These are phyloP conservation scores for Globisporangium mamillatum DNA, from an alignment of 352 stramenopile genomes.

Conservation along the genomic window DNA sequence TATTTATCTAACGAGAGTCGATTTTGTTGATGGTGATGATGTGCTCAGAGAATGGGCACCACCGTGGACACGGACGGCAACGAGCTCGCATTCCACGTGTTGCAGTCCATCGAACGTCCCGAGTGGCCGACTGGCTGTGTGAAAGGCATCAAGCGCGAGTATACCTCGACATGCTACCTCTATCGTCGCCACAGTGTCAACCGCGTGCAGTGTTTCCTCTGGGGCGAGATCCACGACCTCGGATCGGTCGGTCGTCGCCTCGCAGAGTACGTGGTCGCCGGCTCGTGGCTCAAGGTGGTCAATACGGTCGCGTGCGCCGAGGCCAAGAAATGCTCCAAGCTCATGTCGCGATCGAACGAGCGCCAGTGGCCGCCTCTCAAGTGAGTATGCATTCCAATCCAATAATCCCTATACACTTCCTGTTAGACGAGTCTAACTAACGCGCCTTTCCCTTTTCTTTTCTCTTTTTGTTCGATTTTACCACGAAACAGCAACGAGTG, in stretches of 20 bases:
- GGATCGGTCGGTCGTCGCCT: conserved; percentile 7
- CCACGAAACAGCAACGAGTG: conserved; percentile 14
- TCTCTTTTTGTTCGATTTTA: not conserved
- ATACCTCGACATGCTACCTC: conserved; percentile 36
- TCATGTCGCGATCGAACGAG: not conserved
- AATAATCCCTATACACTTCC: not conserved
- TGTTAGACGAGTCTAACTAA: not conserved
- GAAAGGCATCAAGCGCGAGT: conserved; percentile 32
- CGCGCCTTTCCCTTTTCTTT: not conserved
- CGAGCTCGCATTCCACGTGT: conserved; percentile 39
- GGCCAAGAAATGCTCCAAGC: conserved; percentile 1
- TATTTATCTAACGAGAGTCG: not conserved
- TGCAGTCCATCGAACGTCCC: conserved; percentile 42
- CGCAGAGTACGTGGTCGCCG: conserved; percentile 21
- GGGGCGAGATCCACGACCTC: conserved; percentile 28
- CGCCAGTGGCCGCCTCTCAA: conserved; percentile 2
- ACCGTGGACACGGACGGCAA: conserved; percentile 26
- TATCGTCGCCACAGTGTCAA: conserved; percentile 27
- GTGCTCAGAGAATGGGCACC: conserved; percentile 27
- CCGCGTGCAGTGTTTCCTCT: conserved; percentile 35
- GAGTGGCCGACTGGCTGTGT: conserved; percentile 37
- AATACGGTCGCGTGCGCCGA: conserved; percentile 13
- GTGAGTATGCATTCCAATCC: not conserved
- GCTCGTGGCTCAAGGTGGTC: conserved; percentile 23
- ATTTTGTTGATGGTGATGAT: conserved; percentile 5